Base-by-base conservation (phyloP, 192 early-diverging fungal species). In the Entophlyctis luteolus region DNA sequence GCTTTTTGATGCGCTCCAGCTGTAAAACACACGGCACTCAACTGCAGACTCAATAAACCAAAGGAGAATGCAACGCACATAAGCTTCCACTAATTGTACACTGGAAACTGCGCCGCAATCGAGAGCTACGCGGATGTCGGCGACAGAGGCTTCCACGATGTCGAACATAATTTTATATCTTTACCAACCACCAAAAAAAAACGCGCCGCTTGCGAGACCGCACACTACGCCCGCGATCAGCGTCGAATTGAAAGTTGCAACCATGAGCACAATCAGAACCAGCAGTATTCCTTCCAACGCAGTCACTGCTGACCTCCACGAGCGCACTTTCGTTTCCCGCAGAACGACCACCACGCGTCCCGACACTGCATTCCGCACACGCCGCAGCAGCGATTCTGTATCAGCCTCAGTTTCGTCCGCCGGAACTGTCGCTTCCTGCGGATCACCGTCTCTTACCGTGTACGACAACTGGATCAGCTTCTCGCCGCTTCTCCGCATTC, bases 201-300 rank as follows among this genome's bases (percentile, higher is more conserved):
- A 60, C 38, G 59, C 59, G 14, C 59, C 59, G 2, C 25, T 45
- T 27, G 59, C 59, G 39, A 60, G 47, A n/a, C 59, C 59, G 12
- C 10, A 2, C 39, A 60, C 31, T 8, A 60, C 59, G 4, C 39
- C 35, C 39, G 16, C 36, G 31, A 37, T 46, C 8, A 60, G 35
- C n/a, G 5, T 45, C n/a, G 20, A 16, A 46, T 60, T 60, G 39
- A 60, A 60, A 10, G 59, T 46, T 8, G 59, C 59, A 46, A 18
- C 18, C 14, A 60, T 16, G 39, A 60, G 59, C 27, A 60, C 39
- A 46, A 60, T 16, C 47, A 25, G 39, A 10, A 60, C 59, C 35
- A 60, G 27, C 12, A 16, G 8, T 16, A 60, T 2, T 28, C 59
- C 59, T 46, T 60, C 59, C 35, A 60, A 14, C 3, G 39, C 35